These are phyloP conservation scores for Xylaria sp. DNA, from an alignment of 2,329 filamentous ascomycete species.

Conservation along the genomic window DNA sequence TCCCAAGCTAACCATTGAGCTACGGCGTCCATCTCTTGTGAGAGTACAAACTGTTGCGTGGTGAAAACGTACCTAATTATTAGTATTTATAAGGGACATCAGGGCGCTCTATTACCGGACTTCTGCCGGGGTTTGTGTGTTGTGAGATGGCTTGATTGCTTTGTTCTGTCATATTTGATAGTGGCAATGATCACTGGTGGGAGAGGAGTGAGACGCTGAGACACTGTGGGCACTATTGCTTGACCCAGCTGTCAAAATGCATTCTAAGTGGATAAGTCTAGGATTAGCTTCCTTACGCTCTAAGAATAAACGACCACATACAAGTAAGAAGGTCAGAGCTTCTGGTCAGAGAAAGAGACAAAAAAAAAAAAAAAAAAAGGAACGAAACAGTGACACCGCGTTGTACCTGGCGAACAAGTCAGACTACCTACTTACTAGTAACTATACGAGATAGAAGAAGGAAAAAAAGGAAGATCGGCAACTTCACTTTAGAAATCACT, in stretches of 20 bases:
- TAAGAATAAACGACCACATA: not conserved
- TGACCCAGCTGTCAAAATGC: constrained; percentile 8
- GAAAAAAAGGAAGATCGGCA: constrained; percentile 2
- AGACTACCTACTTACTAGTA: no score
- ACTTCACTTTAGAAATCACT: no score
- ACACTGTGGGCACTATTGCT: not conserved
- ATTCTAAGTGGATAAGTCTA: constrained; percentile 1
- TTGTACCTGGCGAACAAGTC: no score
- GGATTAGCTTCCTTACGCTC: not conserved
- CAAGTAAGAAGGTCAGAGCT: no score
- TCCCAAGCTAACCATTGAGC: constrained; percentile 4
- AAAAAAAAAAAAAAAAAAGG: no score
- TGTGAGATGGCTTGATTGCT: not conserved
- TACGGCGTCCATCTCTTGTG: constrained; percentile 4
- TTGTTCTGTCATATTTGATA: not conserved
- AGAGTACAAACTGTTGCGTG: constrained; percentile 10
- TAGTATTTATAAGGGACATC: not conserved
- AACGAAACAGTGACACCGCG: no score
- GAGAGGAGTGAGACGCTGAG: not conserved
- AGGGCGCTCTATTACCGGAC: not conserved
- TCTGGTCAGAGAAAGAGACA: not conserved
- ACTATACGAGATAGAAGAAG: no score
- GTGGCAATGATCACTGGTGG: not conserved
- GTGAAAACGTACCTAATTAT: not conserved
- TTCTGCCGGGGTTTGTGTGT: constrained; percentile 1